These are phyloP conservation scores for Funneliformis mosseae DNA, from an alignment of 192 early-diverging fungal genomes.

Conservation along the genomic window DNA sequence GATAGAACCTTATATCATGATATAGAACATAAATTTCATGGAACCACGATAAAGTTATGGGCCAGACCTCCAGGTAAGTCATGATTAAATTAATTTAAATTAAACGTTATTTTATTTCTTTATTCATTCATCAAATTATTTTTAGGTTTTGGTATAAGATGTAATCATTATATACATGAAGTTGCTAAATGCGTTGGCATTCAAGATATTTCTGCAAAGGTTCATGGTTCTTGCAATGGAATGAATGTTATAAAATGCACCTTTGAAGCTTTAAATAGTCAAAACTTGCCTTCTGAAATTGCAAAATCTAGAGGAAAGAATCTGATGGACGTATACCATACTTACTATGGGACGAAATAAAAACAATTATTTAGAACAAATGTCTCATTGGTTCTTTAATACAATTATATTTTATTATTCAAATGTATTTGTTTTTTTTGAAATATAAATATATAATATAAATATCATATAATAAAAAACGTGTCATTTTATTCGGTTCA, in stretches of 20 bases:
- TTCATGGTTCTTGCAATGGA: constrained; percentile 89
- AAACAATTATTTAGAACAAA: too few species aligned
- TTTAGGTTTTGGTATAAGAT: constrained; percentile 90
- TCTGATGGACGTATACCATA: constrained; percentile 86
- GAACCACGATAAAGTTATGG: constrained; percentile 77
- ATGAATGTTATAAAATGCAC: constrained; percentile 99
- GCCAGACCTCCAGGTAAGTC: constrained; percentile 85
- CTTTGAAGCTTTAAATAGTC: constrained; percentile 83
- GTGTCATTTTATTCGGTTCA: too few species aligned
- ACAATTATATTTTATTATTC: too few species aligned
- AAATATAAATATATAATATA: too few species aligned
- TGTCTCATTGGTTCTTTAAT: too few species aligned
- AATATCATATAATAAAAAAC: too few species aligned
- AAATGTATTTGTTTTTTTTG: too few species aligned
- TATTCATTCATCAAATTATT: background rate
- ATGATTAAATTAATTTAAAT: too few species aligned
- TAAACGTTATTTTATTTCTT: constrained; percentile 17
- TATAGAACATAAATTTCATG: constrained; percentile 87
- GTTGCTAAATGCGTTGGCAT: constrained; percentile 92
- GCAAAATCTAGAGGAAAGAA: constrained; percentile 85
- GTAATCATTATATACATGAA: constrained; percentile 93
- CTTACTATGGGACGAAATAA: constrained; percentile 70
- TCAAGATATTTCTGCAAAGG: constrained; percentile 88
- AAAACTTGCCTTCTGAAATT: constrained; percentile 84
- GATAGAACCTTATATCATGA: constrained; percentile 90